Evolutionary conservation across 305 asterid species (phyloP).

Genomic region (Petunia hybrid): DNA sequence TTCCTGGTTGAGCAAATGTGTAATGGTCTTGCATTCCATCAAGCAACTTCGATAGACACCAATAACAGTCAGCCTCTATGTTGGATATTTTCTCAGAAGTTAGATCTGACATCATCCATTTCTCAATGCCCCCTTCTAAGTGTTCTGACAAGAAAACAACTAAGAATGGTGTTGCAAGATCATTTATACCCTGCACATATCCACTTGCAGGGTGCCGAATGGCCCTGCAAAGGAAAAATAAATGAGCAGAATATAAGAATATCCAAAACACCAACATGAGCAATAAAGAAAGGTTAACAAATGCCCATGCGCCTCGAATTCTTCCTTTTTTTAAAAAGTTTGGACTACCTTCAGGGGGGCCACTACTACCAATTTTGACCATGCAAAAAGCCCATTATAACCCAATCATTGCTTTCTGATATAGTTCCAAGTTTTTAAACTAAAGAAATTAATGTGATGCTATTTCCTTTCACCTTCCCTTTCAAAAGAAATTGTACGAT

Average conservation of each 20-base stretch:
- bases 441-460: slow-evolving; percentile 5
- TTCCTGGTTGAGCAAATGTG: slow-evolving; percentile 99
- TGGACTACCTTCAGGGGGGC: slow-evolving; percentile 10
- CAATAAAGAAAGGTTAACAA: slow-evolving; percentile 22
- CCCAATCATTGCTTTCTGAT: slow-evolving; percentile 16
- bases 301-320: background rate
- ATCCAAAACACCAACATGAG: slow-evolving; percentile 18
- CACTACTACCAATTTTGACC: background rate
- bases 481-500: slow-evolving; percentile 7
- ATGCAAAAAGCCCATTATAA: background rate
- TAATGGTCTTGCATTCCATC: slow-evolving; percentile 99
- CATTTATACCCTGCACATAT: slow-evolving; percentile 97
- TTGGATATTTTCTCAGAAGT: slow-evolving; percentile 67
- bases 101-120: slow-evolving; percentile 79
- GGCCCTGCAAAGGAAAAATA: slow-evolving; percentile 65
- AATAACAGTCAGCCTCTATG: slow-evolving; percentile 96
- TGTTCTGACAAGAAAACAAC: slow-evolving; percentile 93
- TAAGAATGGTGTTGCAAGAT: slow-evolving; percentile 92
- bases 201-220: slow-evolving; percentile 99
- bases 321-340: background rate
- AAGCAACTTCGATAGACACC: slow-evolving; percentile 95
- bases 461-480: slow-evolving; percentile 24
- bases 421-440: background rate
- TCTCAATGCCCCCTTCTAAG: slow-evolving; percentile 75
- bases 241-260: slow-evolving; percentile 25